Evolutionary conservation across 208 protist species (phyloP).

Genomic region (Acanthamoeba rhysodes): DNA sequence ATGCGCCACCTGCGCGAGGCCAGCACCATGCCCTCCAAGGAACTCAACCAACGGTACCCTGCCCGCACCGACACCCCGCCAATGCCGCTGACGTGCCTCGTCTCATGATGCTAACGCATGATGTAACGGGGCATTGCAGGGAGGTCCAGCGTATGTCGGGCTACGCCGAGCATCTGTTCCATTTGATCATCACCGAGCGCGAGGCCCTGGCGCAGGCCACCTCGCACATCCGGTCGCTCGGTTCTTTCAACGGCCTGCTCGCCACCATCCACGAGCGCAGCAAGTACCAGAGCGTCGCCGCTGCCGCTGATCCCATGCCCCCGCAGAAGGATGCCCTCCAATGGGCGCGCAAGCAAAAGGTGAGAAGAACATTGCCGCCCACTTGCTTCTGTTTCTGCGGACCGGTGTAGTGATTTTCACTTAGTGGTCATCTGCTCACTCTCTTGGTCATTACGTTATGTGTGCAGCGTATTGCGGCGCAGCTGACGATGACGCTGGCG

Average conservation of each 20-base stretch:
- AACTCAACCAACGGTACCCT: slow-evolving; percentile 60
- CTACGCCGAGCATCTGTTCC: slow-evolving; percentile 68
- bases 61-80: background rate
- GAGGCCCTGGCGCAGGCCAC: background rate
- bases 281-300: background rate
- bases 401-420: too few species aligned
- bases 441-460: background rate
- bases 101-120: too few species aligned
- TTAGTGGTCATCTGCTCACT: too few species aligned
- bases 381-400: background rate
- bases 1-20: slow-evolving; percentile 60
- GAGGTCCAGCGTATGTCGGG: slow-evolving; percentile 68
- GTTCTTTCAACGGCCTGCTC: background rate
- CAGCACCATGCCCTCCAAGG: slow-evolving; percentile 64
- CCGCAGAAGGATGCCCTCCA: slow-evolving; percentile 45
- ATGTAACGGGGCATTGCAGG: background rate
- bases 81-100: background rate
- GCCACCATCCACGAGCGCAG: background rate
- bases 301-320: background rate
- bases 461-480: background rate
- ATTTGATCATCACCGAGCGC: slow-evolving; percentile 51
- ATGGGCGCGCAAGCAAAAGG: slow-evolving; percentile 46
- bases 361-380: background rate
- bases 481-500: slow-evolving; percentile 17
- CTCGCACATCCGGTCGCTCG: background rate